phyloP scores from a whole-genome alignment of 805 yeast genomes.

The Hanseniaspora taiwanica region DNA sequence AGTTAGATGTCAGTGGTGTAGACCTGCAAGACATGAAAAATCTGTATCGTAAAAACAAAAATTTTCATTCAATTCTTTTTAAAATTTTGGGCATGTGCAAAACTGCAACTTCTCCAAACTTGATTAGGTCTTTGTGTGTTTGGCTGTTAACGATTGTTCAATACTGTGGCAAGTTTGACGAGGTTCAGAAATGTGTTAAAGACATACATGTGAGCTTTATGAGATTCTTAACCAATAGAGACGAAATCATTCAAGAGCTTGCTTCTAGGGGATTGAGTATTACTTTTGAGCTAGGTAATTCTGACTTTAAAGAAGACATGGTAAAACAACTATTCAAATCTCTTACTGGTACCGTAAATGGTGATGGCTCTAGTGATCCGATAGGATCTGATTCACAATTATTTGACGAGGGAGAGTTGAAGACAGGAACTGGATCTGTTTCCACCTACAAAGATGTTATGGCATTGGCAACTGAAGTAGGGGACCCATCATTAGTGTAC shows the following conservation, averaged over 20 bases:
- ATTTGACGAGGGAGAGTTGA: constrained; percentile 71
- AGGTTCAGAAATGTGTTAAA: constrained; percentile 31
- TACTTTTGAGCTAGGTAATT: constrained; percentile 65
- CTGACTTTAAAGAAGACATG: constrained; percentile 52
- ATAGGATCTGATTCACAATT: constrained; percentile 69
- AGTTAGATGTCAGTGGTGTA: constrained; percentile 39
- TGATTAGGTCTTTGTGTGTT: constrained; percentile 66
- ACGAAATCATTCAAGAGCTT: constrained; percentile 81
- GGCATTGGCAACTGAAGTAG: constrained; percentile 82
- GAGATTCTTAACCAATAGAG: constrained; percentile 66
- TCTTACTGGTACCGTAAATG: constrained; percentile 41
- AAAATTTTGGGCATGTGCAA: constrained; percentile 39
- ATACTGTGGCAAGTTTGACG: constrained; percentile 41
- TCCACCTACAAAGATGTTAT: constrained; percentile 87
- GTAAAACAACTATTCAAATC: constrained; percentile 62
- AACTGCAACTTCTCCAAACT: constrained; percentile 50
- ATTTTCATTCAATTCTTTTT: constrained; percentile 27
- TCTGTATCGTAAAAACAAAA: constrained; percentile 9
- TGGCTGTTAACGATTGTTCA: constrained; percentile 78
- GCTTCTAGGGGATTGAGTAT: constrained; percentile 82
- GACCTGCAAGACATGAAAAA: constrained; percentile 7
- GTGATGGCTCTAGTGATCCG: constrained; percentile 44
- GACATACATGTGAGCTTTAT: constrained; percentile 63
- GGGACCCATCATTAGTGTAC: constrained; percentile 88
- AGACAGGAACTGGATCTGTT: constrained; percentile 73